Conservation (phyloP, 1,284 basidiomycete genomes). For the Marasmius fiardii region DNA sequence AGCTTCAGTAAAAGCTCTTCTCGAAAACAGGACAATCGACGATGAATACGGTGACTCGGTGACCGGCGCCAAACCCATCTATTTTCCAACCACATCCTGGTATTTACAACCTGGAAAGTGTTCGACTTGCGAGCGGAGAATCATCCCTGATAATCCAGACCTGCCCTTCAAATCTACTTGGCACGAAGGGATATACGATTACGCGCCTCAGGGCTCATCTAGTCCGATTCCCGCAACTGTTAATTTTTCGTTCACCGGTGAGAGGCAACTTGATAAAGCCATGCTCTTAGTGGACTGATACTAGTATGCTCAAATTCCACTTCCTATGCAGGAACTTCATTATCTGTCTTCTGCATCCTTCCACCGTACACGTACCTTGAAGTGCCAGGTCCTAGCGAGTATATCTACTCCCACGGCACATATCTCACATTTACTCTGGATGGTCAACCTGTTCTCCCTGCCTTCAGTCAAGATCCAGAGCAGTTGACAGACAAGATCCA, state of each 20-base stretch:
- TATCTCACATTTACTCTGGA: neutral
- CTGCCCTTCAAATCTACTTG: neutral
- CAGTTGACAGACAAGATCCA: neutral
- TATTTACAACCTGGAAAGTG: neutral
- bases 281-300: too few relatives aligned
- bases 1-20: too few relatives aligned
- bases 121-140: neutral
- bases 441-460: neutral
- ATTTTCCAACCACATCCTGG: neutral
- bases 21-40: neutral
- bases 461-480: neutral
- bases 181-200: neutral
- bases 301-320: too few relatives aligned
- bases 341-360: too few relatives aligned
- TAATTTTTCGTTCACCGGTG: neutral
- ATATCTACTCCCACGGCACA: too few relatives aligned
- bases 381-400: too few relatives aligned
- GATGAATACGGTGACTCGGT: neutral
- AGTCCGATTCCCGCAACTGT: neutral
- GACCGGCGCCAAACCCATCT: neutral
- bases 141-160: neutral
- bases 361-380: neutral
- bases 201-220: too few relatives aligned
- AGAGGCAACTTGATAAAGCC: too few relatives aligned
- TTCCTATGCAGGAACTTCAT: too few relatives aligned